A percentile compares a stretch with the other conserved stretches of the same genome.
These are phyloP conservation scores for Aspergillus quadrilineatus DNA, from an alignment of 2,329 filamentous ascomycete genomes.

Conservation along the genomic window DNA sequence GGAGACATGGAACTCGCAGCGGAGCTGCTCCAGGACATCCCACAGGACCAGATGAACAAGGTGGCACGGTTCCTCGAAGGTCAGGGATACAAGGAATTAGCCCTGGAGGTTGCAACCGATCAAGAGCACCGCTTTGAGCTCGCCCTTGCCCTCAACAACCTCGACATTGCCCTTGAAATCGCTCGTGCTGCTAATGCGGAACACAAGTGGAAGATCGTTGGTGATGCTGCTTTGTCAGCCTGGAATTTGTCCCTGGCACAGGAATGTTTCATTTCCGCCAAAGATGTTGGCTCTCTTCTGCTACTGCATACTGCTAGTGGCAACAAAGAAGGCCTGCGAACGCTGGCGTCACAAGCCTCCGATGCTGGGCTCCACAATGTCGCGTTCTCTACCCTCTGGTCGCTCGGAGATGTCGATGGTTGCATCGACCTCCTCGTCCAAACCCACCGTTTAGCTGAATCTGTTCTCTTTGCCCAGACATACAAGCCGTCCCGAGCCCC, in stretches of 20 bases:
- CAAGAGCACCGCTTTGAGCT: constrained; percentile 96
- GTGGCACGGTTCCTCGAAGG: constrained; percentile 96
- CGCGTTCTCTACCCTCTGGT: constrained; percentile 87
- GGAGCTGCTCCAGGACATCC: constrained; percentile 79
- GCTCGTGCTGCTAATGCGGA: constrained; percentile 81
- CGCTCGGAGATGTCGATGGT: constrained; percentile 75
- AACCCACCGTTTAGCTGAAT: constrained; percentile 79
- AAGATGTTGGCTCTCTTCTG: constrained; percentile 84
- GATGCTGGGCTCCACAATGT: constrained; percentile 83
- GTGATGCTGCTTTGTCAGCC: constrained; percentile 78
- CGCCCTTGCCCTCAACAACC: constrained; percentile 75
- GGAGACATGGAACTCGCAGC: constrained; percentile 89
- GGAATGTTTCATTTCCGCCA: constrained; percentile 88
- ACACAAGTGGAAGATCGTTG: constrained; percentile 98
- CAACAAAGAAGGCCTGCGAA: constrained; percentile 70
- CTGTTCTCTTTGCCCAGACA: constrained; percentile 88
- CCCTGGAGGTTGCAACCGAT: constrained; percentile 90
- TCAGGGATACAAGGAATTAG: constrained; percentile 94
- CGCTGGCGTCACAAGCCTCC: constrained; percentile 72
- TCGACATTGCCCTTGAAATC: constrained; percentile 81
- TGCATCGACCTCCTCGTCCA: constrained; percentile 77
- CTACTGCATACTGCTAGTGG: constrained; percentile 85
- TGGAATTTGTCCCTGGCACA: constrained; percentile 89
- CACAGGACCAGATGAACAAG: constrained; percentile 94
- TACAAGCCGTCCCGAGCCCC: constrained; percentile 81